Percentiles rank a stretch among this genome's conserved stretches.
phyloP scores from a whole-genome alignment of 148 eudicot genomes.

The Heliamphora exappendiculata region DNA sequence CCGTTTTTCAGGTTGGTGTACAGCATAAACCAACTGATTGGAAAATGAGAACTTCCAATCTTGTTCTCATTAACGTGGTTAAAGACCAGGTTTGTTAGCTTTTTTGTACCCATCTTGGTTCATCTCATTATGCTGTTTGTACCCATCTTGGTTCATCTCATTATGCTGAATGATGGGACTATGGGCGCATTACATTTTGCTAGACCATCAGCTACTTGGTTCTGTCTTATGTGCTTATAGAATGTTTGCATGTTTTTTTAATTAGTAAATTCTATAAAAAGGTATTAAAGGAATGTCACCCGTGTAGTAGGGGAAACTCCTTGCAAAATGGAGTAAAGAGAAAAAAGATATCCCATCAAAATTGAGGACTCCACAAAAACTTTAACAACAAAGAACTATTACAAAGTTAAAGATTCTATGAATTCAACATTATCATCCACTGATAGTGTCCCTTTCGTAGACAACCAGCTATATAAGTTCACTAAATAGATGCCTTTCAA shows the following conservation, averaged over 20 bases:
- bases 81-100: constrained; percentile 58
- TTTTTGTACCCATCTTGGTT: background rate
- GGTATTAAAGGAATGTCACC: too few relatives aligned
- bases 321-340: too few relatives aligned
- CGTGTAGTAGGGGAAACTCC: too few relatives aligned
- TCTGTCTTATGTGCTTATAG: background rate
- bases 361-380: too few relatives aligned
- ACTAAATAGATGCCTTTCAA: too few relatives aligned
- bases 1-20: constrained; percentile 65
- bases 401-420: too few relatives aligned
- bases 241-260: background rate
- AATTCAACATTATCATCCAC: too few relatives aligned
- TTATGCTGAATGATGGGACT: background rate
- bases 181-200: background rate
- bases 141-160: background rate
- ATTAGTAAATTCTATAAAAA: too few relatives aligned
- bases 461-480: too few relatives aligned
- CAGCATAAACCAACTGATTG: constrained; percentile 66
- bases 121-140: background rate
- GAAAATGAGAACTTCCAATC: constrained; percentile 62
- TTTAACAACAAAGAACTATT: too few relatives aligned
- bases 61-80: constrained; percentile 56
- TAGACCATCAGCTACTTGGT: background rate
- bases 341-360: too few relatives aligned
- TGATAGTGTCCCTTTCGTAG: too few relatives aligned